Percentiles rank a stretch among this genome's conserved stretches.
Evolutionary conservation across 768 basidiomycete genomes (phyloP).

Genomic region (Mycena capillaripes): DNA sequence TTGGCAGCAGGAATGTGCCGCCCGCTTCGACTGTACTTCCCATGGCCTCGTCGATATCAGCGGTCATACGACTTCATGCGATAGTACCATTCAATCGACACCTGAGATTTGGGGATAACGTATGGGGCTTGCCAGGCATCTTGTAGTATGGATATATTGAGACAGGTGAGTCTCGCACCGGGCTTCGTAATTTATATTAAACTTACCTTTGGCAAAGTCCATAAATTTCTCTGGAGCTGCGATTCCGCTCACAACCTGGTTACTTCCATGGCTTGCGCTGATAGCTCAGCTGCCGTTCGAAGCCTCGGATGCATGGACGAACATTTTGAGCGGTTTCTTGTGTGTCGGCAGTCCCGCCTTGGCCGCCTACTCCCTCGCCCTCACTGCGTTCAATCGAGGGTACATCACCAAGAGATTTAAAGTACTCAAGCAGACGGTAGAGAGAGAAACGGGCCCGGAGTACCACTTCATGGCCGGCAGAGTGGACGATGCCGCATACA

Average conservation of each 20-base stretch:
- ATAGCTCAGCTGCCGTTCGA: slow-evolving; percentile 36
- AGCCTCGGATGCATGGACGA: slow-evolving; percentile 24
- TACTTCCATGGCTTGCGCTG: slow-evolving; percentile 37
- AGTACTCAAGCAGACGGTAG: slow-evolving; percentile 2
- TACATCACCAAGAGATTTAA: slow-evolving; percentile 17
- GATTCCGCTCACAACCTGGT: slow-evolving; percentile 27
- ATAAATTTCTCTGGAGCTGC: slow-evolving; percentile 17
- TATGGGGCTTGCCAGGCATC: not conserved
- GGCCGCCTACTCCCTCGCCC: slow-evolving; percentile 33
- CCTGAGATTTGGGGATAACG: slow-evolving; percentile 31
- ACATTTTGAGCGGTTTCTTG: slow-evolving; percentile 26
- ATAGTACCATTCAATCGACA: slow-evolving; percentile 4
- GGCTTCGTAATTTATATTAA: not conserved
- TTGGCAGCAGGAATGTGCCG: slow-evolving; percentile 23
- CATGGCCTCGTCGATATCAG: slow-evolving; percentile 22
- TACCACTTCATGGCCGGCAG: slow-evolving; percentile 7
- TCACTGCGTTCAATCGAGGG: slow-evolving; percentile 29
- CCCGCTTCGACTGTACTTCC: slow-evolving; percentile 12
- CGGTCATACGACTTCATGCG: slow-evolving; percentile 12
- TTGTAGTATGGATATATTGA: slow-evolving; percentile 15
- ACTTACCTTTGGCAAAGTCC: not conserved
- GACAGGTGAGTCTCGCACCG: slow-evolving; percentile 18
- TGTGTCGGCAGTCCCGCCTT: slow-evolving; percentile 33
- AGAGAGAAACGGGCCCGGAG: not conserved
- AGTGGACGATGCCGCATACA: slow-evolving; percentile 15